A percentile compares a stretch with the other conserved stretches of the same genome.
phyloP scores from a whole-genome alignment of 768 basidiomycete genomes.

The Leccinum incarnatum region DNA sequence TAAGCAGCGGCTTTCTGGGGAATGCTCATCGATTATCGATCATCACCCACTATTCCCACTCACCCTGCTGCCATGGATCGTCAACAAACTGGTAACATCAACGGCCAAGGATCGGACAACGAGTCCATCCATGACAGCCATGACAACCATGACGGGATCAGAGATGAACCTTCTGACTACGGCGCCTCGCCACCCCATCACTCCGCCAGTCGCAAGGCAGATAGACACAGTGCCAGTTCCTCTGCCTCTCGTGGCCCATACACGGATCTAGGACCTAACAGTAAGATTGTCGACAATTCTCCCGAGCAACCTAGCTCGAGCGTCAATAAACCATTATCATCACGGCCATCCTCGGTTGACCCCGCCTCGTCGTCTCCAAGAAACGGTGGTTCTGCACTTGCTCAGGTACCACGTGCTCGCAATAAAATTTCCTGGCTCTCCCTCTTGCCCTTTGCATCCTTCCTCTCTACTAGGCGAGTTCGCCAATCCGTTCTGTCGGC shows the following conservation, averaged over 20 bases:
- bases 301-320: neutral
- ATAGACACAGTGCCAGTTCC: neutral
- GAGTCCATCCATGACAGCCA: no score
- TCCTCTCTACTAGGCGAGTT: conserved; percentile 42
- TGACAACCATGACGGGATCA: no score
- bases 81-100: no score
- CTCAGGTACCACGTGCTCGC: neutral
- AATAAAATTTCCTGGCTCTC: conserved; percentile 30
- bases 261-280: neutral
- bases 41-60: no score
- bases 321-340: neutral
- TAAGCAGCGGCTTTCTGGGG: no score
- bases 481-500: conserved; percentile 50
- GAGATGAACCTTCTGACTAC: conserved; percentile 3
- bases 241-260: neutral
- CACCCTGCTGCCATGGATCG: no score
- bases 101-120: no score
- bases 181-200: conserved; percentile 6
- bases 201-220: neutral
- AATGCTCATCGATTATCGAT: no score
- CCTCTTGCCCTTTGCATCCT: conserved; percentile 23
- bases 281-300: no score
- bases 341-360: neutral
- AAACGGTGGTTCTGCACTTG: neutral
- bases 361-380: neutral